Evolutionary conservation across 176 grass and related monocot species (phyloP).

Genomic region (Carex cristatella): DNA sequence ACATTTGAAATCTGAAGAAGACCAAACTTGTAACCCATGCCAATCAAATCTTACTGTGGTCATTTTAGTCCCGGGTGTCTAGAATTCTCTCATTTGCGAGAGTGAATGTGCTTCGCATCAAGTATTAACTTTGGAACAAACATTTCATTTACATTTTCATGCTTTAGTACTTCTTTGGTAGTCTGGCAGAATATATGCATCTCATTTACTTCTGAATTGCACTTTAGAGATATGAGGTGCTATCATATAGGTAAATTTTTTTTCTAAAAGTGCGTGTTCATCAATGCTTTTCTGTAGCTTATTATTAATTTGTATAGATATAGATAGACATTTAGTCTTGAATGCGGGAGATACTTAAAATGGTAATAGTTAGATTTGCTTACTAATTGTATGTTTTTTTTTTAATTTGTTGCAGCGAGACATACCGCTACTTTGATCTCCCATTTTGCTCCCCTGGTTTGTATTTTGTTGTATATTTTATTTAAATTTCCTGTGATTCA

Average conservation of each 20-base stretch:
- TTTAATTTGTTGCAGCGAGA: conserved; percentile 65
- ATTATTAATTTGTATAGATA: conserved; percentile 3
- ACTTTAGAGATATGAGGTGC: not conserved
- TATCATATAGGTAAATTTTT: not conserved
- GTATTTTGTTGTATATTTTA: conserved; percentile 19
- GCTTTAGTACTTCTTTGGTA: not conserved
- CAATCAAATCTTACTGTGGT: not conserved
- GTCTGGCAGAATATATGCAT: not conserved
- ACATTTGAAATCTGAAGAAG: not conserved
- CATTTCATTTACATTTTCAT: not conserved
- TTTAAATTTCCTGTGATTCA: not conserved
- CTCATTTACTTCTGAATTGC: not conserved
- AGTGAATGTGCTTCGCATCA: not conserved
- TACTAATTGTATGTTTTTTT: conserved; percentile 1
- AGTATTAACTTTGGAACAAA: not conserved
- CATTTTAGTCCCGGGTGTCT: not conserved
- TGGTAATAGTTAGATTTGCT: not conserved
- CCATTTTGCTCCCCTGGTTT: conserved; percentile 90
- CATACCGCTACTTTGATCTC: conserved; percentile 88
- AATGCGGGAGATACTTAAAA: not conserved
- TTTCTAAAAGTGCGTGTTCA: not conserved
- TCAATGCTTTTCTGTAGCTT: not conserved
- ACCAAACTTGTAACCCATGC: not conserved
- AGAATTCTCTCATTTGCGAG: not conserved
- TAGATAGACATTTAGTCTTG: conserved; percentile 18